A percentile compares a stretch with the other conserved stretches of the same genome.
These are phyloP conservation scores for Dichotomopilus funicola DNA, from an alignment of 2,329 filamentous ascomycete genomes.

Conservation along the genomic window DNA sequence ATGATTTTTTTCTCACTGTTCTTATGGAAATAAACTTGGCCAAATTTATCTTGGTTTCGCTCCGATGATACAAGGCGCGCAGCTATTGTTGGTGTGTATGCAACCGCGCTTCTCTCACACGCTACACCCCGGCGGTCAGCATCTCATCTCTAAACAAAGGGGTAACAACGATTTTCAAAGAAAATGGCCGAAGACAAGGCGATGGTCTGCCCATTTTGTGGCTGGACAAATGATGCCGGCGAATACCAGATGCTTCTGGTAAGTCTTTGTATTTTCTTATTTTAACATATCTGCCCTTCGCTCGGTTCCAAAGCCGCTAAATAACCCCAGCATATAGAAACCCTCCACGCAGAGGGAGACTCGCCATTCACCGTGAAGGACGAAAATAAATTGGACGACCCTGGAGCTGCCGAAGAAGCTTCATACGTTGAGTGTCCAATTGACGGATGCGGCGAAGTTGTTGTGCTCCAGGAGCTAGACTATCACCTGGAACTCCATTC, in stretches of 20 bases:
- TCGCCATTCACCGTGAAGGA: constrained; percentile 22
- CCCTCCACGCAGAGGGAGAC: constrained; percentile 24
- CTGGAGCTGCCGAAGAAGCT: constrained; percentile 26
- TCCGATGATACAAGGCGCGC: background rate
- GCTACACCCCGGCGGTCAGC: background rate
- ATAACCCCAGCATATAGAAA: constrained; percentile 26
- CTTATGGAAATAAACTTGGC: too few relatives aligned
- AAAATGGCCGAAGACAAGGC: constrained; percentile 9
- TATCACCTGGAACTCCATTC: constrained; percentile 55
- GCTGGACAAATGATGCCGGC: constrained; percentile 26
- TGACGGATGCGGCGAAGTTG: constrained; percentile 53
- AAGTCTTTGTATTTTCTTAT: constrained; percentile 11
- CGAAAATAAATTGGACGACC: constrained; percentile 15
- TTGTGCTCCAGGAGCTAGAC: constrained; percentile 46
- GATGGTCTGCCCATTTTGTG: constrained; percentile 33
- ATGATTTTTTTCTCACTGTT: too few relatives aligned
- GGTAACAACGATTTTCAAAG: background rate
- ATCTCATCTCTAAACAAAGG: background rate
- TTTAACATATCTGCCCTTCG: background rate
- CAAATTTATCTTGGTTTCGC: too few relatives aligned
- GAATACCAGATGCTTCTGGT: constrained; percentile 33
- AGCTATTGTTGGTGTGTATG: background rate
- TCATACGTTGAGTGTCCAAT: constrained; percentile 48
- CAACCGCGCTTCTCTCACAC: background rate
- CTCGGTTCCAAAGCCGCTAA: background rate